phyloP scores from a whole-genome alignment of 306 rosid genomes.

The Prunus campanulata region DNA sequence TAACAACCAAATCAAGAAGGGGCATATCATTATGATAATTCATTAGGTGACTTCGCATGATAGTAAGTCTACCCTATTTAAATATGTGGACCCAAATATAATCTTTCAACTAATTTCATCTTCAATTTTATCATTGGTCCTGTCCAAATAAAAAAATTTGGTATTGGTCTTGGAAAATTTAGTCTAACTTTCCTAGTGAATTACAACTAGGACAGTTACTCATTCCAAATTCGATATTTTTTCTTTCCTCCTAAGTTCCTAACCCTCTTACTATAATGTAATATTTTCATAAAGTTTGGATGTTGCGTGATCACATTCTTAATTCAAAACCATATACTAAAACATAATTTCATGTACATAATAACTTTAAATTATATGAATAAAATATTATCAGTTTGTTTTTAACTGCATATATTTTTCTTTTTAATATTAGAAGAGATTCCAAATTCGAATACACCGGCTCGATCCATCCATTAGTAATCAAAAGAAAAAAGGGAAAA shows the following conservation, averaged over 20 bases:
- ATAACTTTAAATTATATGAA: neutral
- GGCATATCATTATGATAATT: neutral
- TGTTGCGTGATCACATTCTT: too few species aligned
- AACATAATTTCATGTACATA: neutral
- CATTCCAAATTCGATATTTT: too few species aligned
- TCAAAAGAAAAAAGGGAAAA: neutral
- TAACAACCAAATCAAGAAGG: neutral
- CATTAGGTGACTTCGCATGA: slow-evolving; percentile 4
- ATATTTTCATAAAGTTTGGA: too few species aligned
- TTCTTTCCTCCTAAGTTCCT: too few species aligned
- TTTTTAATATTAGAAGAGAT: too few species aligned
- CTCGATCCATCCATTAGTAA: too few species aligned
- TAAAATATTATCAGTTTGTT: too few species aligned
- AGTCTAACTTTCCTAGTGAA: neutral
- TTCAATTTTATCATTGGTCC: neutral
- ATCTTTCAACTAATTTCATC: neutral
- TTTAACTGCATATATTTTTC: too few species aligned
- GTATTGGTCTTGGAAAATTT: neutral
- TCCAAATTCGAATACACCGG: too few species aligned
- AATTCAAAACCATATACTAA: neutral
- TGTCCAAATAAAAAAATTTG: neutral
- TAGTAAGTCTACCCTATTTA: slow-evolving; percentile 6
- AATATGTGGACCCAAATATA: neutral
- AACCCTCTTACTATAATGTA: too few species aligned
- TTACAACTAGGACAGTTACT: neutral